Evolutionary conservation across 495 filamentous ascomycete genomes (phyloP).

Genomic region (Xylaria venustula): DNA sequence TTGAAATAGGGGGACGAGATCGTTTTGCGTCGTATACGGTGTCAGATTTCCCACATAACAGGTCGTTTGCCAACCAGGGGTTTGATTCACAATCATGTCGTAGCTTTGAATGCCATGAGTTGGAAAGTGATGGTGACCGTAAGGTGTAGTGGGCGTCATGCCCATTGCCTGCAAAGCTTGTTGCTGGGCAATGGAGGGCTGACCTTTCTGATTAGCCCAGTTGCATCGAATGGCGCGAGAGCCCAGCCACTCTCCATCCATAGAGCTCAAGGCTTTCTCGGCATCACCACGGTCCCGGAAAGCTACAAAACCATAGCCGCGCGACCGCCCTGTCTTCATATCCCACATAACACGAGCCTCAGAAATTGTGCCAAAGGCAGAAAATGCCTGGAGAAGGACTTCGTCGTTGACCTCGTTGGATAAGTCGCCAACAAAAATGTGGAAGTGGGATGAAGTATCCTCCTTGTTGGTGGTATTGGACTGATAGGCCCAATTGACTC

Average conservation of each 20-base stretch:
- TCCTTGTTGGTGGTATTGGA: constrained; percentile 94
- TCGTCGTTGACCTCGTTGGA: constrained; percentile 99
- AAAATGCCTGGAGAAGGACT: constrained; percentile 90
- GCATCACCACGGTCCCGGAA: constrained; percentile 94
- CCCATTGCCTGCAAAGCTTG: constrained; percentile 97
- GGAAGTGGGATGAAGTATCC: constrained; percentile 97
- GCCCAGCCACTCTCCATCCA: constrained; percentile 99
- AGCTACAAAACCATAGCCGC: constrained; percentile 97
- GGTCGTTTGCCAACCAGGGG: constrained; percentile 98
- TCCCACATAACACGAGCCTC: constrained; percentile 99
- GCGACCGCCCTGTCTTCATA: constrained; percentile 98
- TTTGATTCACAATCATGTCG: constrained; percentile 96
- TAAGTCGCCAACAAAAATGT: constrained; percentile 97
- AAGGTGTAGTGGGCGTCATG: constrained; percentile 96
- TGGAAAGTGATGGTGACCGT: constrained; percentile 96
- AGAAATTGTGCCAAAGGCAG: constrained; percentile 94
- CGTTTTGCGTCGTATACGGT: constrained; percentile 94
- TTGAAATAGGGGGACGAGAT: constrained; percentile 93
- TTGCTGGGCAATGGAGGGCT: constrained; percentile 96
- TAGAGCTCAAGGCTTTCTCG: constrained; percentile 92
- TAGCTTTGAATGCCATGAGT: constrained; percentile 96
- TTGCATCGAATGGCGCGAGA: constrained; percentile 99
- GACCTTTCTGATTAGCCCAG: constrained; percentile 99
- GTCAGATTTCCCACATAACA: constrained; percentile 98
- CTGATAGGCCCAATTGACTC: constrained; percentile 99